Percentiles rank a stretch among this genome's conserved stretches.
Evolutionary conservation across 441 rosid species (phyloP).

Genomic region (Syzygium malaccense): DNA sequence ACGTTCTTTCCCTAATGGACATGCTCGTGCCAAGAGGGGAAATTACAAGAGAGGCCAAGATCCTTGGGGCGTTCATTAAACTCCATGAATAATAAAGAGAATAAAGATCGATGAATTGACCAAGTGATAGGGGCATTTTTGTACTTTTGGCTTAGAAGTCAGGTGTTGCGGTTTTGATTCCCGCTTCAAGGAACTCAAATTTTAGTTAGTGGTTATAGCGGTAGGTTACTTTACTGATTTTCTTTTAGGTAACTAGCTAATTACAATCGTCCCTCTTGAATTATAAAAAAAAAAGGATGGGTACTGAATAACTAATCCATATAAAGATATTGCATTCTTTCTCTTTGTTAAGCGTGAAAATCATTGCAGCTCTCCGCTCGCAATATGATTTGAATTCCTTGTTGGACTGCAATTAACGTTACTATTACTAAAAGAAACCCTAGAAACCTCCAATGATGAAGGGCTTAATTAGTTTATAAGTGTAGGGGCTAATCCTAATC

Average conservation of each 20-base stretch:
- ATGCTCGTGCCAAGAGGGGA: not conserved
- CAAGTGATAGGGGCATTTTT: not conserved
- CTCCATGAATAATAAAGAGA: not conserved
- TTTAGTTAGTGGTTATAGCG: not conserved
- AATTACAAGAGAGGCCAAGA: not conserved
- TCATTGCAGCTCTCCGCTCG: not conserved
- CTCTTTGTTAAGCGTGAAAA: not conserved
- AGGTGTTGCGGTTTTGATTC: not conserved
- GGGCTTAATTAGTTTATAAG: not conserved
- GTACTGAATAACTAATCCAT: not conserved
- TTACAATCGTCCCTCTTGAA: not conserved
- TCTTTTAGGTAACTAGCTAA: not conserved
- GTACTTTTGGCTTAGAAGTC: not conserved
- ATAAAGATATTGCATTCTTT: not conserved
- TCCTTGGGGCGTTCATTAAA: not conserved
- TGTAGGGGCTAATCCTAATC: not conserved
- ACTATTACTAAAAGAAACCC: not conserved
- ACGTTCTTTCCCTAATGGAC: not conserved
- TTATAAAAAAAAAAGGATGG: not conserved
- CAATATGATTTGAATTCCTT: not conserved
- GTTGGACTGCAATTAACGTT: not conserved
- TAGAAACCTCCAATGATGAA: not conserved
- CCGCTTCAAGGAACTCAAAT: not conserved
- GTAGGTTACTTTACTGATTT: not conserved
- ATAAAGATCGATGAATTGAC: not conserved